Base-by-base conservation (phyloP, 2,329 filamentous ascomycete genomes). In the Claviceps capensis region DNA sequence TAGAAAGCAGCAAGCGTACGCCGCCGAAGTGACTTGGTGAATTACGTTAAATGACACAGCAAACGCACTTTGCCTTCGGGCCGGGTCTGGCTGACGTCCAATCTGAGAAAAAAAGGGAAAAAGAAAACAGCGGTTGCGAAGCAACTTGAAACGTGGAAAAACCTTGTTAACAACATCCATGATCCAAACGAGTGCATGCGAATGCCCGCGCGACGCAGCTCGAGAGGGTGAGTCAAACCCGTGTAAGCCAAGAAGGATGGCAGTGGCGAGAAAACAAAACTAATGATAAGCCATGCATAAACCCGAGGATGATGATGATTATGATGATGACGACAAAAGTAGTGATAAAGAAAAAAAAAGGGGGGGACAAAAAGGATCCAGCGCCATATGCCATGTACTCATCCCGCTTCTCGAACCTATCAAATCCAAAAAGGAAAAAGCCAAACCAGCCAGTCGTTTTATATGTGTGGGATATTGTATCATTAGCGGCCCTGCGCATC, bases 151-250 rank as follows among this genome's bases (percentile, higher is more conserved):
- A 23, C 11, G 41, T 23, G 13, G 13, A 9, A 22, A 16, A 36
- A 19, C 5, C 26, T 8, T 26, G 9, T 34, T 4, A 34, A 34
- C 30, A 34, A 34, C 3, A 19, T 11, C 22, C 26, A 30, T 17
- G 8, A 47, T 22, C 17, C 30, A 36, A 47, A 34, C 9, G 9
- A 34, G 8, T 47, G 37, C 51, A 42, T 52, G 47, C 34, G 42
- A 30, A 48, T 22, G n/a, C 51, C 22, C 26, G 43, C 48, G 45
- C 52, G 53, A 49, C 49, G 49, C 52, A 48, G 42, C 53, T 26
- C 16, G 37, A 37, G 23, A 14, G 42, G 30, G 23, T 9, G 16
- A 9, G 23, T 6, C 22, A 26, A 23, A 23, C 1, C 4, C 7
- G 42, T 26, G 6, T 5, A 44, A 22, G n/a, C 40, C 40, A 42